Base-by-base conservation (phyloP, 805 yeast genomes). In the Kodamaea hsintzibuensis region DNA sequence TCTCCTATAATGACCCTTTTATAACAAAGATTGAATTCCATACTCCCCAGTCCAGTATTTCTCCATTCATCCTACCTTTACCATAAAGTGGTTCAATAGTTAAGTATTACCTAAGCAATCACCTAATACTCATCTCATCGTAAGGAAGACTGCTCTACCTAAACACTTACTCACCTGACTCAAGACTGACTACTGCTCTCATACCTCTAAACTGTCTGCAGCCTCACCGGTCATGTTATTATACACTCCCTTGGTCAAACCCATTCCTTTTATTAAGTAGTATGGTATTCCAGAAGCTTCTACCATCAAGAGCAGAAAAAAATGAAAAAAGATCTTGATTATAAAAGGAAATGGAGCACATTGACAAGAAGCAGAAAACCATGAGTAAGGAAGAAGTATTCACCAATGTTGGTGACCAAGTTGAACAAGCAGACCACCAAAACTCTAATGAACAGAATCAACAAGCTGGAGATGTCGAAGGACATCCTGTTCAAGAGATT, bases 401-500 rank as follows among this genome's bases (percentile, higher is more conserved):
- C 58, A 51, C 66, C 47, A 59, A 62, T 39, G 75, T 76, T 14
- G 80, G 80, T 12, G 77, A 75, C 5, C 80, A 76, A 57, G 80
- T 66, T n/a, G 65, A 65, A 42, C 53, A 58, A 10, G 64, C 71
- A 14, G 71, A 66, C 33, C 53, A 57, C 16, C 61, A 58, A 38
- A 47, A 53, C 27, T 35, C 52, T 22, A 55, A 54, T 17, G 71
- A 79, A 38, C 89, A 96, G 0, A 96, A 95, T 18, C 35, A 30
- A 10, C 35, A 30, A 30, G 93, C 92, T 19, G 74, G 74, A 3
- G 97, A 91, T 67, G 86, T 88, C 8, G 86, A 85, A 68, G 97
- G 97, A 3, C 44, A 40, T 22, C 96, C 97, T 1, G 96, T 95
- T 16, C 98, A 92, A 69, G 98, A 95, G 69, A 83, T 95, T 58